Conservation (phyloP, 208 protist genomes). For the Spongospora subterranea region DNA sequence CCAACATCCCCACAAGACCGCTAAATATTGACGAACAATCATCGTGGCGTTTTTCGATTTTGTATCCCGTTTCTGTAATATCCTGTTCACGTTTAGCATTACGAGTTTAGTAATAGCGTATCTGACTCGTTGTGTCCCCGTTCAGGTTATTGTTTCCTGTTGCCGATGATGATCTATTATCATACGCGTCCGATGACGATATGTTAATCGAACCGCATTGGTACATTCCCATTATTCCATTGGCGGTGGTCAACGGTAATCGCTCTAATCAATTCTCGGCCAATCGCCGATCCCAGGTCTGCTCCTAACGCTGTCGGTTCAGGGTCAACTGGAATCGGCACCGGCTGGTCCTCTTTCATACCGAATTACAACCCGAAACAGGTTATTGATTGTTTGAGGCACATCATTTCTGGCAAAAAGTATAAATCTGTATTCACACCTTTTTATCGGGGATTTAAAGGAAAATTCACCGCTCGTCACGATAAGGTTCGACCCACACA, state of each 20-base stretch:
- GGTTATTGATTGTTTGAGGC: constrained; percentile 87
- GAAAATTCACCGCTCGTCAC: constrained; percentile 50
- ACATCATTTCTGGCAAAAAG: constrained; percentile 83
- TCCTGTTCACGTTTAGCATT: too few species aligned
- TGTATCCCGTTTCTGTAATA: too few species aligned
- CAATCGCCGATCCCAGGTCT: neutral
- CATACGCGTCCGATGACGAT: constrained; percentile 98
- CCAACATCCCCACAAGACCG: too few species aligned
- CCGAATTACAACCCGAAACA: constrained; percentile 97
- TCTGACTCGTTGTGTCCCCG: neutral
- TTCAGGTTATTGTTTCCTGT: constrained; percentile 86
- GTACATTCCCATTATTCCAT: constrained; percentile 98
- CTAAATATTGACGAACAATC: too few species aligned
- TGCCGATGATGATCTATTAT: constrained; percentile 95
- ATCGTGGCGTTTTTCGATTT: too few species aligned
- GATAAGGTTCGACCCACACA: neutral
- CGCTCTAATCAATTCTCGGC: constrained; percentile 95
- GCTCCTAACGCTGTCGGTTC: neutral
- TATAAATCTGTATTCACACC: constrained; percentile 82
- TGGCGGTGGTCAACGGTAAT: constrained; percentile 98
- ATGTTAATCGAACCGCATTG: constrained; percentile 96
- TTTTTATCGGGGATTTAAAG: constrained; percentile 96
- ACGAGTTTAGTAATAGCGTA: too few species aligned
- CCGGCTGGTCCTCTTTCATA: constrained; percentile 96
- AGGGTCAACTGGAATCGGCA: constrained; percentile 75